These are phyloP conservation scores for Pseudogymnoascus pannorum DNA, from an alignment of 2,329 filamentous ascomycete species.

Conservation along the genomic window DNA sequence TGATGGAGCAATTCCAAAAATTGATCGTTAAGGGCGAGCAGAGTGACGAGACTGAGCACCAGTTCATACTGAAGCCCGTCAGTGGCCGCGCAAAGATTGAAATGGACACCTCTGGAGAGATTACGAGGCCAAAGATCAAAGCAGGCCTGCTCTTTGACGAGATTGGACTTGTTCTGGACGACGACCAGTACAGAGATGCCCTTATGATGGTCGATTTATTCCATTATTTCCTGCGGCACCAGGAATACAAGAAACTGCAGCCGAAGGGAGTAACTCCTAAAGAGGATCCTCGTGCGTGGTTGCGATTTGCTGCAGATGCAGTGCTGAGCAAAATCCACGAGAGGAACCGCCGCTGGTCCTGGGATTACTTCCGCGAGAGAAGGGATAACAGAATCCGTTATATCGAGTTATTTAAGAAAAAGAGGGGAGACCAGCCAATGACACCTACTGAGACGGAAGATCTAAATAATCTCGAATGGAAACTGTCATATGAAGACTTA, in stretches of 20 bases:
- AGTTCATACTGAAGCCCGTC: slow-evolving; percentile 94
- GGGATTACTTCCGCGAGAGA: slow-evolving; percentile 90
- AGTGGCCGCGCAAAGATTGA: slow-evolving; percentile 92
- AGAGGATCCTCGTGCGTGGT: slow-evolving; percentile 87
- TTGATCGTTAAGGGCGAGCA: slow-evolving; percentile 71
- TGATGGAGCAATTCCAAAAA: slow-evolving; percentile 67
- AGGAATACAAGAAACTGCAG: slow-evolving; percentile 90
- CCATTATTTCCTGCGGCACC: slow-evolving; percentile 95
- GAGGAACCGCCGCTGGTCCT: slow-evolving; percentile 85
- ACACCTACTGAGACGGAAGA: slow-evolving; percentile 64
- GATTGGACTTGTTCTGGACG: slow-evolving; percentile 93
- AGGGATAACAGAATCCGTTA: slow-evolving; percentile 84
- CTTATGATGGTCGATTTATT: slow-evolving; percentile 98
- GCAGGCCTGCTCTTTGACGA: slow-evolving; percentile 91
- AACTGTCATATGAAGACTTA: slow-evolving; percentile 87
- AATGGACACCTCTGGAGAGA: slow-evolving; percentile 83
- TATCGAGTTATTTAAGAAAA: slow-evolving; percentile 93
- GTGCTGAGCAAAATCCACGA: slow-evolving; percentile 93
- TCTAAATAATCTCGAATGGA: slow-evolving; percentile 71
- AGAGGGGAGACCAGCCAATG: slow-evolving; percentile 61
- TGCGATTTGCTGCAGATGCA: slow-evolving; percentile 83
- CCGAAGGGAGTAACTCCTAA: slow-evolving; percentile 75
- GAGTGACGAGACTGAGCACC: slow-evolving; percentile 43
- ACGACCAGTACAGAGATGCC: slow-evolving; percentile 93
- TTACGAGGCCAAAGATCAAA: slow-evolving; percentile 77